Conservation (phyloP, 768 basidiomycete species). For the Agaricus bisporus region DNA sequence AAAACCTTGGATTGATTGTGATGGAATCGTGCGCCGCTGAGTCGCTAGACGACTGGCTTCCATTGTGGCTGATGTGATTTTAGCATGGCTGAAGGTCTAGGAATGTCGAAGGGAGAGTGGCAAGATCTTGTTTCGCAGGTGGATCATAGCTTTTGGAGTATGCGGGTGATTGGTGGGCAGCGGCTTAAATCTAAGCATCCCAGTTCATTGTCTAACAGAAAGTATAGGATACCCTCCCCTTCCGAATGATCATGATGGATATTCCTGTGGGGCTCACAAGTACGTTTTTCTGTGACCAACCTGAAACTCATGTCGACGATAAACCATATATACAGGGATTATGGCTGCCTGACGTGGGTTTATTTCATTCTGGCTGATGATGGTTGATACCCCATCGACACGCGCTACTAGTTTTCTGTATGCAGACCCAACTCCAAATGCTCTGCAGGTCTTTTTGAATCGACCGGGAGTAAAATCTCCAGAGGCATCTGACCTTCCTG, state of each 20-base stretch:
- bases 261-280: conserved; percentile 91
- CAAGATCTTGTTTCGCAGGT: conserved; percentile 58
- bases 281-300: conserved; percentile 20
- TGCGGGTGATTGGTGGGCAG: conserved; percentile 69
- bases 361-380: neutral
- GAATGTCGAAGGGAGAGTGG: conserved; percentile 70
- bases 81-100: conserved; percentile 80
- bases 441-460: conserved; percentile 75
- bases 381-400: neutral
- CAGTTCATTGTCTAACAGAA: neutral
- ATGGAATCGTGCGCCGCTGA: conserved; percentile 76
- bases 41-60: neutral
- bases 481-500: conserved; percentile 31
- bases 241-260: conserved; percentile 70
- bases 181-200: neutral
- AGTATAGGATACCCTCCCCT: conserved; percentile 78
- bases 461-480: conserved; percentile 28
- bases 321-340: conserved; percentile 49
- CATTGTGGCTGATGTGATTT: neutral
- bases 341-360: conserved; percentile 81
- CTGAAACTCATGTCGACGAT: neutral
- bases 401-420: conserved; percentile 72
- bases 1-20: conserved; percentile 66
- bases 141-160: conserved; percentile 85
- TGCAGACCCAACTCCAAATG: conserved; percentile 73